A percentile compares a stretch with the other conserved stretches of the same genome.
phyloP scores from a whole-genome alignment of 805 yeast species.

The Zygosaccharomyces rouxii region DNA sequence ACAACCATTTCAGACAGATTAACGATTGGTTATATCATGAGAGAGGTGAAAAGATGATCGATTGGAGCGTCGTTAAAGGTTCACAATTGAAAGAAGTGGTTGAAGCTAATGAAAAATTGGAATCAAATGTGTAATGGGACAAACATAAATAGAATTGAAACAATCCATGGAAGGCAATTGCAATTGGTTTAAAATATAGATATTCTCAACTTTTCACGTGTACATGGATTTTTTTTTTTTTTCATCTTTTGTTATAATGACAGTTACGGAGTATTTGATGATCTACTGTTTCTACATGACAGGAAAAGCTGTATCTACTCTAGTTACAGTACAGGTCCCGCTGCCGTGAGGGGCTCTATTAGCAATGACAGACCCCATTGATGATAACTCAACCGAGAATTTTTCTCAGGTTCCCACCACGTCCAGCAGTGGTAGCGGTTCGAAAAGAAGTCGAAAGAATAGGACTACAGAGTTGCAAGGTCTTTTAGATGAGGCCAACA shows the following conservation, averaged over 20 bases:
- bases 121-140: neutral
- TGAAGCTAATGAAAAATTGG: constrained; percentile 13
- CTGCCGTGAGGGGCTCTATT: neutral
- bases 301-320: neutral
- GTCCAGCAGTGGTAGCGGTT: neutral
- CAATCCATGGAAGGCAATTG: neutral
- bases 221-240: neutral
- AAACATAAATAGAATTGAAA: neutral
- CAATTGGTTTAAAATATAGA: neutral
- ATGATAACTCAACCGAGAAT: neutral
- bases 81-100: constrained; percentile 22
- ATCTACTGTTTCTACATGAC: neutral
- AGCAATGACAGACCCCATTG: neutral
- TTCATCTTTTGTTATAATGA: neutral
- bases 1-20: constrained; percentile 66
- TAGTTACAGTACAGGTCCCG: neutral
- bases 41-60: constrained; percentile 44
- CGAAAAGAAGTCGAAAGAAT: neutral
- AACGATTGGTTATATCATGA: constrained; percentile 65
- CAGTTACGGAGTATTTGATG: neutral
- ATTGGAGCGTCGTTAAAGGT: constrained; percentile 54
- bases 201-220: neutral
- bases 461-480: constrained; percentile 12
- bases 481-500: constrained; percentile 28
- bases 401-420: neutral